A percentile compares a stretch with the other conserved stretches of the same genome.
phyloP scores from a whole-genome alignment of 129 eudicot genomes.

The Artemisia tridentata region DNA sequence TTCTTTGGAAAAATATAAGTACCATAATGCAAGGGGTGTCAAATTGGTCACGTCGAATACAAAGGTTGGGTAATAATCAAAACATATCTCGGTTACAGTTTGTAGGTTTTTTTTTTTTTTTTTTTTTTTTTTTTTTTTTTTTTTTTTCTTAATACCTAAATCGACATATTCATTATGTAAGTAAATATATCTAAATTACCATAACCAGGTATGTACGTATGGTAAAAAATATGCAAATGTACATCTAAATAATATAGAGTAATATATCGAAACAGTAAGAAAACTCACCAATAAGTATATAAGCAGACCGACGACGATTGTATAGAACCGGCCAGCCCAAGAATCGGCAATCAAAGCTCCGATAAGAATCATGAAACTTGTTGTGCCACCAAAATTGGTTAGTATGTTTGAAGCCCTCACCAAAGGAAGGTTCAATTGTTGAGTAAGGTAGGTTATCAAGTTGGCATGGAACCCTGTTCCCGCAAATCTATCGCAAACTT shows the following conservation, averaged over 20 bases:
- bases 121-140: too few species aligned
- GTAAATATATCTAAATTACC: too few species aligned
- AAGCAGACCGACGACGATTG: conserved; percentile 60
- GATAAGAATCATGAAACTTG: conserved; percentile 65
- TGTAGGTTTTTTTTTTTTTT: too few species aligned
- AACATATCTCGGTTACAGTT: too few species aligned
- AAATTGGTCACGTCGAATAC: too few species aligned
- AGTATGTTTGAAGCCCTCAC: conserved; percentile 86
- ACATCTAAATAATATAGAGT: neutral
- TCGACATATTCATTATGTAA: too few species aligned
- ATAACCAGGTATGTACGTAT: neutral
- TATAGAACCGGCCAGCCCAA: conserved; percentile 81
- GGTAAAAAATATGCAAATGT: neutral
- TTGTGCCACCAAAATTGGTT: conserved; percentile 73
- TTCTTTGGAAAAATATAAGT: too few species aligned
- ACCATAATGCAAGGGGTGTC: too few species aligned
- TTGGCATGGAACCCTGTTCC: conserved; percentile 84
- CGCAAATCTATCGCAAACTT: conserved; percentile 83
- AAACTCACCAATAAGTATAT: conserved; percentile 59
- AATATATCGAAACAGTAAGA: neutral
- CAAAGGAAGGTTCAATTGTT: conserved; percentile 70
- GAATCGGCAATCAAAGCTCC: conserved; percentile 88
- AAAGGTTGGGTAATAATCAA: too few species aligned
- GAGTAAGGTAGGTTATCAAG: conserved; percentile 85
- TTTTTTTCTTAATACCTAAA: too few species aligned